These are phyloP conservation scores for Neoscytalidium dimidiatum DNA, from an alignment of 2,329 filamentous ascomycete species.

Conservation along the genomic window DNA sequence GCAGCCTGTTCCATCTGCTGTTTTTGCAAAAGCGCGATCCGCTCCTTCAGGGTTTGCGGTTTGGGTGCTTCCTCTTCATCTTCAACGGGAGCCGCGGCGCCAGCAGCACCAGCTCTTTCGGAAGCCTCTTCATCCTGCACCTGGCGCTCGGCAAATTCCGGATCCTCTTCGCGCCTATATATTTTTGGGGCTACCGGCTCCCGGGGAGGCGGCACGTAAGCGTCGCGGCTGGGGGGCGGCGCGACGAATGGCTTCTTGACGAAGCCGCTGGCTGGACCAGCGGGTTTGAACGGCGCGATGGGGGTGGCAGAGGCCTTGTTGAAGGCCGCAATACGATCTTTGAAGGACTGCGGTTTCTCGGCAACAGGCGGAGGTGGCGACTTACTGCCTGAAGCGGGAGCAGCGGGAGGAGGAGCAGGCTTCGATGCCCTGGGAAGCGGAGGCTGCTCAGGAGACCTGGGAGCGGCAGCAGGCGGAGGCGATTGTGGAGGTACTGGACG, in stretches of 20 bases:
- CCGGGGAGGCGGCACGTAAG: slow-evolving; percentile 77
- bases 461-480: slow-evolving; percentile 37
- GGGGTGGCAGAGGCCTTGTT: slow-evolving; percentile 87
- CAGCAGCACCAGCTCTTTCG: slow-evolving; percentile 65
- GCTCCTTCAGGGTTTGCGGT: slow-evolving; percentile 88
- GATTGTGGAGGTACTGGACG: slow-evolving; percentile 24
- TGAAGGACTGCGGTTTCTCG: slow-evolving; percentile 88
- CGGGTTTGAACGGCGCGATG: slow-evolving; percentile 85
- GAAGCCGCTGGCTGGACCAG: slow-evolving; percentile 67
- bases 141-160: slow-evolving; percentile 62
- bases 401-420: slow-evolving; percentile 37
- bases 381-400: slow-evolving; percentile 44
- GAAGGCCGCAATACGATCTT: slow-evolving; percentile 94
- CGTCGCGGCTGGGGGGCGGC: slow-evolving; percentile 88
- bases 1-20: slow-evolving; percentile 89
- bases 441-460: slow-evolving; percentile 42
- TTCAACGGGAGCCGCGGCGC: slow-evolving; percentile 47
- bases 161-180: slow-evolving; percentile 87
- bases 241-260: slow-evolving; percentile 98
- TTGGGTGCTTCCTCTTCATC: slow-evolving; percentile 81
- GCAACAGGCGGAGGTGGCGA: slow-evolving; percentile 67
- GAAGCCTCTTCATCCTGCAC: slow-evolving; percentile 67
- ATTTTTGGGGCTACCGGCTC: slow-evolving; percentile 72
- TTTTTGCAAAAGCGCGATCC: slow-evolving; percentile 90
- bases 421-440: slow-evolving; percentile 35